Evolutionary conservation across 257 asterid genomes (phyloP).

Genomic region (Leonotis leonurus): DNA sequence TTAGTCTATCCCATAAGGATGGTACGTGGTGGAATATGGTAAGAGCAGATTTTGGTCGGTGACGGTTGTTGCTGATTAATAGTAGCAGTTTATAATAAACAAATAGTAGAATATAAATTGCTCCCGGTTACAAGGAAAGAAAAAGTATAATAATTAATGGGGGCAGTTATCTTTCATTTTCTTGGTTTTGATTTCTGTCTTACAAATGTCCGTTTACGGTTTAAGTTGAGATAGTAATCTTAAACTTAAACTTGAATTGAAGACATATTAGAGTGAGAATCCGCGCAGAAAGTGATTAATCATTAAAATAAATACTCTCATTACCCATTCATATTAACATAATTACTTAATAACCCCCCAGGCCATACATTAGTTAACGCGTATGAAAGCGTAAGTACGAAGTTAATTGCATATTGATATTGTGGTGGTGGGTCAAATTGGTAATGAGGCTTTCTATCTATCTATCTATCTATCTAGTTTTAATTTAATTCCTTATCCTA

Average conservation of each 20-base stretch:
- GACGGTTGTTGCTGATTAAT: conserved; percentile 5
- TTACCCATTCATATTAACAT: neutral
- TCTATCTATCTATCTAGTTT: neutral
- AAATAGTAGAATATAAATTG: no score
- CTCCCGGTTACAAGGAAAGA: neutral
- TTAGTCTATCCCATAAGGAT: neutral
- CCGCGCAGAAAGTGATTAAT: no score
- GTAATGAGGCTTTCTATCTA: neutral
- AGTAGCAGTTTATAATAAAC: neutral
- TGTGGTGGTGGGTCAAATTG: conserved; percentile 11
- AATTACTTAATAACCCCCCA: neutral
- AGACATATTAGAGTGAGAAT: no score
- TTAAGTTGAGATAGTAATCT: neutral
- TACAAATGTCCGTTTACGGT: neutral
- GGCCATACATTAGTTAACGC: neutral
- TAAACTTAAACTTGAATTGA: neutral
- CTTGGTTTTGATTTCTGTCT: neutral
- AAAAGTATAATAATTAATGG: no score
- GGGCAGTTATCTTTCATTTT: conserved; percentile 4
- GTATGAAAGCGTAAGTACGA: neutral
- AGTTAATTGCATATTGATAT: neutral
- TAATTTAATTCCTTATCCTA: neutral
- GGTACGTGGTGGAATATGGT: conserved; percentile 8
- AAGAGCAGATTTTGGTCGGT: conserved; percentile 2
- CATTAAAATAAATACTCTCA: no score